Conservation (phyloP, 129 eudicot genomes). For the Helichrysum umbraculigerum region DNA sequence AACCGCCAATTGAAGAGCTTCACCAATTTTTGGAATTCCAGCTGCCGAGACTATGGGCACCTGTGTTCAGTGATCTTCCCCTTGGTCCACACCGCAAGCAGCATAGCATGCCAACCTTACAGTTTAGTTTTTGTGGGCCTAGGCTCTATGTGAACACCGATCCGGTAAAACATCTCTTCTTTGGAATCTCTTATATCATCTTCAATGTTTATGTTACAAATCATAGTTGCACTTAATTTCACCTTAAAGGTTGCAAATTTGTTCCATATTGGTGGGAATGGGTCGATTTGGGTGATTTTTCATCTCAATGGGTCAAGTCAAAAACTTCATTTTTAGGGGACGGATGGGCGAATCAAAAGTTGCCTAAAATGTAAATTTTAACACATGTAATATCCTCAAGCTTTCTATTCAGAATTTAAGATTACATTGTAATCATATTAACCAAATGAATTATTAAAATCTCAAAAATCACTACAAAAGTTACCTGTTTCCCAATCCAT, state of each 20-base stretch:
- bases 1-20: constrained; percentile 96
- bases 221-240: background rate
- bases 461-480: background rate
- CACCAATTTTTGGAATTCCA: constrained; percentile 98
- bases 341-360: background rate
- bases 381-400: background rate
- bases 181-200: background rate
- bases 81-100: constrained; percentile 94
- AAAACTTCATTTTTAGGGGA: background rate
- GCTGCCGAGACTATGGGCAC: constrained; percentile 98
- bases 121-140: constrained; percentile 93
- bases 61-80: constrained; percentile 88
- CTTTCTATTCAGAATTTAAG: background rate
- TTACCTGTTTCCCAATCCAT: background rate
- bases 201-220: background rate
- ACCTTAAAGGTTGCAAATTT: background rate
- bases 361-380: no score
- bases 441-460: background rate
- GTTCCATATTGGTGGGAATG: constrained; percentile 21
- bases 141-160: constrained; percentile 75
- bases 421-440: background rate
- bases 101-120: constrained; percentile 65
- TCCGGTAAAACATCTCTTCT: constrained; percentile 45
- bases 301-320: no score
- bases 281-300: constrained; percentile 70